Evolutionary conservation across 306 rosid species (phyloP).

Genomic region (Trifolium pratense): DNA sequence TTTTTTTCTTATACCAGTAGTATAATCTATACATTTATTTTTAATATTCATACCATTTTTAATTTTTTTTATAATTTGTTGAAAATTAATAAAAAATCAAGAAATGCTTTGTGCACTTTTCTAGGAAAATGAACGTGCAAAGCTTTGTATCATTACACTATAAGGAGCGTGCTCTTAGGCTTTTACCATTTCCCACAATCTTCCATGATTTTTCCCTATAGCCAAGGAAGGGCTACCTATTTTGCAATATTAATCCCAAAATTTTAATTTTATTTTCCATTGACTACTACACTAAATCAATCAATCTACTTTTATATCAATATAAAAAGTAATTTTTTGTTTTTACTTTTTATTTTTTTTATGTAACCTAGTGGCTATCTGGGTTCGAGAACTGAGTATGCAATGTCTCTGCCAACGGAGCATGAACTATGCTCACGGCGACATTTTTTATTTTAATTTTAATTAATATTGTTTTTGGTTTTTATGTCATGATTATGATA

Average conservation of each 20-base stretch:
- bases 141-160: conserved; percentile 63
- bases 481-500: conserved; percentile 38
- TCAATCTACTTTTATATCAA: background rate
- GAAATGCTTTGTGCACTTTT: conserved; percentile 38
- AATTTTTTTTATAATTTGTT: background rate
- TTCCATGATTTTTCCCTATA: conserved; percentile 53
- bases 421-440: no score
- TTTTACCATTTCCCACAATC: conserved; percentile 51
- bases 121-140: conserved; percentile 85
- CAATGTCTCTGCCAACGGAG: no score
- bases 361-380: no score
- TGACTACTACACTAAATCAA: conserved; percentile 24
- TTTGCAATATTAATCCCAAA: background rate
- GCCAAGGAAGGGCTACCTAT: conserved; percentile 30
- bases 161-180: conserved; percentile 56
- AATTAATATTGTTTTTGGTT: background rate
- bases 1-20: background rate
- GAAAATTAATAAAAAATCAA: background rate
- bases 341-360: no score
- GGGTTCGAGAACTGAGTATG: no score
- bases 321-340: background rate
- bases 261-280: conserved; percentile 41
- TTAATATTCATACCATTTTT: background rate
- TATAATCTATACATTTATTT: conserved; percentile 11
- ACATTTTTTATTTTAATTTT: no score